Base-by-base conservation (phyloP, 257 asterid species). In the Ilex asprella region DNA sequence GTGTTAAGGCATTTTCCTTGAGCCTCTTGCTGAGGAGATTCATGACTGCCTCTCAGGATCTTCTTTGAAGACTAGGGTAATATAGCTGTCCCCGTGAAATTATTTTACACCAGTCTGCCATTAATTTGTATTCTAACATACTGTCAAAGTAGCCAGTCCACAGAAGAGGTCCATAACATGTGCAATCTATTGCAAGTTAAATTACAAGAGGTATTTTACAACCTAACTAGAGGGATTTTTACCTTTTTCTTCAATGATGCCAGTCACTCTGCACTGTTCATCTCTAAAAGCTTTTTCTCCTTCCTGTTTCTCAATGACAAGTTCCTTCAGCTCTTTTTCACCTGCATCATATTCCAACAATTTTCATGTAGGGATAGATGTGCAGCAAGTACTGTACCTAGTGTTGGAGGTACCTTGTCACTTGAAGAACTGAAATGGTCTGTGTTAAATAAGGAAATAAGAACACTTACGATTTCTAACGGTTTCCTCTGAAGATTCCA, bases 221-320 rank as follows among this genome's bases (percentile, higher is more conserved):
- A 35, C 41, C 52, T 46, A 3, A 46, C n/a, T 3, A 46, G 3
- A 46, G 10, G 52, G 10, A 46, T 56, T 57, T 53, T 83, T 83
- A 93, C 99, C 95, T 84, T 87, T 93, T 78, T 82, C 92, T 73
- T 74, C 86, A 70, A 84, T 74, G 59, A 80, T 66, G 55, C 67
- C 47, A 65, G 73, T 64, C 16, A 82, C 74, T 79, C 71, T 84
- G 64, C 63, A 80, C 70, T 82, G 79, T 68, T 85, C 94, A 76
- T 65, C 72, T 71, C 69, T 77, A 56, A 85, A 81, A 68, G 65
- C 70, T 68, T 76, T 78, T 86, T 82, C 91, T 71, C 76, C 55
- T 68, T 74, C 74, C 70, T 76, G 81, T 84, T 84, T 89, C 77
- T 78, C 84, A 55, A 64, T 60, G 41, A 78, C 69, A 70, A 93